These are phyloP conservation scores for Quercus berberidifolia DNA, from an alignment of 306 rosid genomes.

Conservation along the genomic window DNA sequence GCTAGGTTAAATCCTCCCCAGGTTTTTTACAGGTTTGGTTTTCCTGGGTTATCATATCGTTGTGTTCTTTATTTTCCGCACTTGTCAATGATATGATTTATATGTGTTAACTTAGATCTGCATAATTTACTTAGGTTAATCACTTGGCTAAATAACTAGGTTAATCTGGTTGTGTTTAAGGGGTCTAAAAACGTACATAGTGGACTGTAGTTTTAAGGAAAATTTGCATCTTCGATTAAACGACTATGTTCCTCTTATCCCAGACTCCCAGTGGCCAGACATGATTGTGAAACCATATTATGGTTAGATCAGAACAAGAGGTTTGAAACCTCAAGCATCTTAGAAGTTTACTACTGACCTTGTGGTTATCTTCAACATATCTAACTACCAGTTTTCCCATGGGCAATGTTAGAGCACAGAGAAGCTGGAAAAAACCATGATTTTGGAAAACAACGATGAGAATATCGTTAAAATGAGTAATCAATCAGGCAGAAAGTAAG, in stretches of 20 bases:
- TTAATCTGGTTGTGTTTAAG: no score
- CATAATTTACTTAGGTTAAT: no score
- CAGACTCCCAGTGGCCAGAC: no score
- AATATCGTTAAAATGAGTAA: not conserved
- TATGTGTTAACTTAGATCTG: no score
- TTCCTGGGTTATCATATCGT: no score
- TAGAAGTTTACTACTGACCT: slow-evolving; percentile 36
- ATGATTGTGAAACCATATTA: not conserved
- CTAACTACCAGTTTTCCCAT: slow-evolving; percentile 64
- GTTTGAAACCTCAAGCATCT: not conserved
- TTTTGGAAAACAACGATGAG: not conserved
- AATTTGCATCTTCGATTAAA: not conserved
- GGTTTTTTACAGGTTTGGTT: no score
- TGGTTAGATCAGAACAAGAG: not conserved
- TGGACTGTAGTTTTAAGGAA: not conserved
- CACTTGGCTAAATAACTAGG: no score
- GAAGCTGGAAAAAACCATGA: slow-evolving; percentile 40
- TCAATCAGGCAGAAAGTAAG: not conserved
- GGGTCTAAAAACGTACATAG: no score
- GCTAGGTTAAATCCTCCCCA: no score
- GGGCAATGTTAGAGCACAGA: slow-evolving; percentile 69
- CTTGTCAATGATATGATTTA: no score
- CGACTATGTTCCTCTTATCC: not conserved
- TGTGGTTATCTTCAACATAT: slow-evolving; percentile 73
- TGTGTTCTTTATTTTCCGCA: no score